Evolutionary conservation across 2,329 filamentous ascomycete species (phyloP).

Genomic region (Penicillium sp.): DNA sequence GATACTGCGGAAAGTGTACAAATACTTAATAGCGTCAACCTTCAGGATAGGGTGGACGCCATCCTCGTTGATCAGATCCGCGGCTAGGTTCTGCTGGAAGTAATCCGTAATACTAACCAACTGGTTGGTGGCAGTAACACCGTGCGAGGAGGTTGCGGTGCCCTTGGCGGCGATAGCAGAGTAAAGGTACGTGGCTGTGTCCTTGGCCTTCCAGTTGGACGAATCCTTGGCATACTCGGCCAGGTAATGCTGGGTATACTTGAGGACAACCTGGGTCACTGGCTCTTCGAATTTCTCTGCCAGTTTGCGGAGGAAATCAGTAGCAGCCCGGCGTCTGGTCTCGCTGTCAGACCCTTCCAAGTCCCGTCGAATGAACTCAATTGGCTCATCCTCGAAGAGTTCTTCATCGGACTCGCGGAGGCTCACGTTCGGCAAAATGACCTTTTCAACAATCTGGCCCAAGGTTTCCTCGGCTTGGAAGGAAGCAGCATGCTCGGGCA

Average conservation of each 20-base stretch:
- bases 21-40: conserved; percentile 96
- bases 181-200: conserved; percentile 96
- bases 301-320: conserved; percentile 86
- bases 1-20: conserved; percentile 95
- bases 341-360: conserved; percentile 95
- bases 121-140: conserved; percentile 87
- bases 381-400: conserved; percentile 96
- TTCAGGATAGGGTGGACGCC: conserved; percentile 80
- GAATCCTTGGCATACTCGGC: conserved; percentile 66
- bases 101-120: conserved; percentile 88
- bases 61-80: conserved; percentile 72
- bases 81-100: conserved; percentile 87
- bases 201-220: conserved; percentile 91
- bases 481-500: conserved; percentile 71
- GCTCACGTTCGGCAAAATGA: conserved; percentile 88
- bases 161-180: conserved; percentile 92
- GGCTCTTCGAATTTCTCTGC: conserved; percentile 82
- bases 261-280: conserved; percentile 82
- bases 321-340: conserved; percentile 85
- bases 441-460: conserved; percentile 88
- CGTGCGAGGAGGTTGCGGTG: conserved; percentile 78
- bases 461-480: conserved; percentile 83
- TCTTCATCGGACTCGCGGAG: conserved; percentile 92
- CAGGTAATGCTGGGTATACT: conserved; percentile 84
- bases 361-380: conserved; percentile 94